Evolutionary conservation across 352 stramenopile species (phyloP), one percentile per base, ranked within the genome.

Genomic region (Phytophthora multivora): DNA sequence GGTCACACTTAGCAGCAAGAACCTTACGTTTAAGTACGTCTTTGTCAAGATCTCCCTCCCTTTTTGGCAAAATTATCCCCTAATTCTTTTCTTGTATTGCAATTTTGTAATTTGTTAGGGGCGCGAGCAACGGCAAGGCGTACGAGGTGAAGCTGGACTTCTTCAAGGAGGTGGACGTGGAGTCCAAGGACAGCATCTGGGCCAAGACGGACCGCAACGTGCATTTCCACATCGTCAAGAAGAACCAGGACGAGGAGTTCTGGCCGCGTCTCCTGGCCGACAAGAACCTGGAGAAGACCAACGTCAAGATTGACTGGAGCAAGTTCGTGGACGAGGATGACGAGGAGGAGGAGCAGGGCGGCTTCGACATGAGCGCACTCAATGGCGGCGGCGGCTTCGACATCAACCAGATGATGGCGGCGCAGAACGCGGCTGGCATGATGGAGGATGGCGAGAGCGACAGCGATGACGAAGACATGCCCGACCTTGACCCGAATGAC

Each of bases 221-320:
- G 59, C 91, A 98, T 65, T 98, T 99, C 76, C 85, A 98, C 71
- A 96, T 99, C 49, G 81, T 98, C 63, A 99, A 99, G 78, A 95
- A 97, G 69, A 85, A 97, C 59, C 92, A 95, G 69, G 83, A 92
- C 52, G 94, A 89, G 26, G 93, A 96, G 42, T 98, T 98, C 60
- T 99, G 97, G 97, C 95, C 97, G 35, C 88, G 95, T 51, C 77
- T 99, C 63, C 77, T 99, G 48, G 86, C 97, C 61, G 95, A 99
- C 81, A 99, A 99, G 86, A 66, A 82, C 49, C 69, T 98, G 51
- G 93, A 98, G 75, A 99, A 99, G 84, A 98, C 97, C 69, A 97
- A 98, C 66, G 93, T 98, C 9, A 95, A 94, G 70, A 88, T 98
- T 68, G 96, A 99, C 78, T 99, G 96, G 96, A 88, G 93, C 85